Base-by-base conservation (phyloP, 2,329 filamentous ascomycete genomes). In the Fusarium praegraminearum region DNA sequence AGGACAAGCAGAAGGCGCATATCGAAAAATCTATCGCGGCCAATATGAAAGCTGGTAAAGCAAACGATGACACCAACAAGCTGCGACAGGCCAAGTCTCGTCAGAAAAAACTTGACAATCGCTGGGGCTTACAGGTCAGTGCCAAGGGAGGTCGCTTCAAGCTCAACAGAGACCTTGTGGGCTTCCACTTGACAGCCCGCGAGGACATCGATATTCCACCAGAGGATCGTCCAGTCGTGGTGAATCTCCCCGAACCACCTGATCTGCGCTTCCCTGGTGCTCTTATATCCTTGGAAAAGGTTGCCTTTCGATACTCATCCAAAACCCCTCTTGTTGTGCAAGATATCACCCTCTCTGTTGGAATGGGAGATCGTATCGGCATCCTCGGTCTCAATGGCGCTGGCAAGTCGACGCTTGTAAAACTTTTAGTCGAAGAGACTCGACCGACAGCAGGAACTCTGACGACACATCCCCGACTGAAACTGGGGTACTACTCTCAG, bases 51-150 rank as follows among this genome's bases (percentile, higher is more conserved):
- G 87, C 90, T 22, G 93, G 92, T 9, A 92, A 90, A 76, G 89
- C 89, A 49, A 91, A 90, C 28, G 92, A 93, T 32, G 93, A 97
- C 74, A 91, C 94, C 72, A 95, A 95, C 76, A 94, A 94, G 77
- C 84, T 97, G 4, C 89, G 92, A n/a, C 92, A 94, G 81, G 93
- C 93, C 6, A 94, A 94, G 67, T 93, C 90, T 7, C 85, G 93
- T 1, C 92, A 94, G 80, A 95, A 94, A 83, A 94, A 93, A 76
- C 84, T 97, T 2, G 93, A 97, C 59, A 90, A 96, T 57, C 85
- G 93, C 8, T 92, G 90, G 88, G 93, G 93, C 0, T 78, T 97
- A 72, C 86, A 94, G 74, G 90, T 93, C 41, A 91, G 83, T 67
- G 87, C 89, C 9, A 90, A 86, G 53, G 93, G 93, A 2, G 87